Conservation (phyloP, 129 eudicot genomes). For the Logfia minima region DNA sequence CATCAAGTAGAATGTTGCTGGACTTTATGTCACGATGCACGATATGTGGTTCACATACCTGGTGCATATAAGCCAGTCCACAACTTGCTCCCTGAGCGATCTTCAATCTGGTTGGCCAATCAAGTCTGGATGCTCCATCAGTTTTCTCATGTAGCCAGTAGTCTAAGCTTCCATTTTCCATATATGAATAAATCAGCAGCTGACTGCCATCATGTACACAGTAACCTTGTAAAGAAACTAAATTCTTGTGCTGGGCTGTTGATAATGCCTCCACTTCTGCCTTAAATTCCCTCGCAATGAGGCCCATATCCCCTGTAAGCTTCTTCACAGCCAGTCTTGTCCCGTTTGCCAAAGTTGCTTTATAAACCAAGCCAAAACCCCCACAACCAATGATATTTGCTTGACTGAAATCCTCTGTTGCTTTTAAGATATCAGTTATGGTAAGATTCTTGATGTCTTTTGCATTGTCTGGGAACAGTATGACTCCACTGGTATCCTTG, state of each 20-base stretch:
- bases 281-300: slow-evolving; percentile 83
- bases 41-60: slow-evolving; percentile 77
- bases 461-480: slow-evolving; percentile 57
- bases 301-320: slow-evolving; percentile 84
- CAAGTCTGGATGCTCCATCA: slow-evolving; percentile 65
- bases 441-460: slow-evolving; percentile 59
- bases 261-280: slow-evolving; percentile 87
- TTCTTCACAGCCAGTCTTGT: slow-evolving; percentile 69
- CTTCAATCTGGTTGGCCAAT: slow-evolving; percentile 72
- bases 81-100: slow-evolving; percentile 65
- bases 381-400: slow-evolving; percentile 83
- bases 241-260: slow-evolving; percentile 71
- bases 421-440: slow-evolving; percentile 62
- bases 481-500: slow-evolving; percentile 57
- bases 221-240: slow-evolving; percentile 79
- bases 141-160: slow-evolving; percentile 80
- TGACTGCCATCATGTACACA: slow-evolving; percentile 77
- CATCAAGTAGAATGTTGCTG: slow-evolving; percentile 78
- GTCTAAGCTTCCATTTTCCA: slow-evolving; percentile 87
- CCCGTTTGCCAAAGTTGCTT: slow-evolving; percentile 68
- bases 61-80: slow-evolving; percentile 89
- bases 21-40: slow-evolving; percentile 89
- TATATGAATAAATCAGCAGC: slow-evolving; percentile 67
- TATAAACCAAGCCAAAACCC: slow-evolving; percentile 76
- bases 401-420: slow-evolving; percentile 78